phyloP scores from a whole-genome alignment of 768 basidiomycete genomes.

The Boletellus ananas region DNA sequence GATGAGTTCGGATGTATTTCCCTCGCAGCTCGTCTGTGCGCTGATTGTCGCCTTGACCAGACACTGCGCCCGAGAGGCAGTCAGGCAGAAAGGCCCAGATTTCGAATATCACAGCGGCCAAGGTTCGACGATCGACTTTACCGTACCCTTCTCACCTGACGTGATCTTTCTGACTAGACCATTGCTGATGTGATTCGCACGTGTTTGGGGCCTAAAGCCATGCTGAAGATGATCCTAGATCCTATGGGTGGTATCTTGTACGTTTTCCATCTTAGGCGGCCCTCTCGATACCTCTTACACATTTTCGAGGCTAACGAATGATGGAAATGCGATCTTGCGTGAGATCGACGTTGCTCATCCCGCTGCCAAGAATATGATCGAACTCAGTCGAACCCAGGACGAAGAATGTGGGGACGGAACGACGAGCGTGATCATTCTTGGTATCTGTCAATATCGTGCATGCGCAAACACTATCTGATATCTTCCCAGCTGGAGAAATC shows the following conservation, averaged over 20 bases:
- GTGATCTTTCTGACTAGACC: constrained; percentile 48
- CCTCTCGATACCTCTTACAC: not conserved
- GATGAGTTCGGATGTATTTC: constrained; percentile 53
- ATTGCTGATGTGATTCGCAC: constrained; percentile 98
- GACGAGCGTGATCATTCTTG: constrained; percentile 96
- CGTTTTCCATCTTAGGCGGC: constrained; percentile 22
- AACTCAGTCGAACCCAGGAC: constrained; percentile 95
- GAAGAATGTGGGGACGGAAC: constrained; percentile 99
- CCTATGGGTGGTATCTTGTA: constrained; percentile 99
- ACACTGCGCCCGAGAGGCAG: constrained; percentile 91
- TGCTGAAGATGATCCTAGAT: constrained; percentile 99
- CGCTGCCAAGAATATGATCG: constrained; percentile 99
- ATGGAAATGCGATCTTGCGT: constrained; percentile 97
- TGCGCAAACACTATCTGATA: not conserved
- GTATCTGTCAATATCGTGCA: constrained; percentile 40
- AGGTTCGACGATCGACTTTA: constrained; percentile 46
- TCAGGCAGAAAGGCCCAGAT: constrained; percentile 94
- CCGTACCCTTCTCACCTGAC: too few relatives aligned
- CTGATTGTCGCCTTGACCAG: constrained; percentile 36
- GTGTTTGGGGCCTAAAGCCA: constrained; percentile 94
- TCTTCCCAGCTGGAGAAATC: constrained; percentile 80
- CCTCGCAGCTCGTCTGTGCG: not conserved
- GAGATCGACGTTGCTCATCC: constrained; percentile 99
- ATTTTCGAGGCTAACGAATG: constrained; percentile 78
- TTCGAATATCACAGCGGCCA: constrained; percentile 95